A percentile compares a stretch with the other conserved stretches of the same genome.
phyloP scores from a whole-genome alignment of 768 basidiomycete species.

The Pleurotus tuoliensis region DNA sequence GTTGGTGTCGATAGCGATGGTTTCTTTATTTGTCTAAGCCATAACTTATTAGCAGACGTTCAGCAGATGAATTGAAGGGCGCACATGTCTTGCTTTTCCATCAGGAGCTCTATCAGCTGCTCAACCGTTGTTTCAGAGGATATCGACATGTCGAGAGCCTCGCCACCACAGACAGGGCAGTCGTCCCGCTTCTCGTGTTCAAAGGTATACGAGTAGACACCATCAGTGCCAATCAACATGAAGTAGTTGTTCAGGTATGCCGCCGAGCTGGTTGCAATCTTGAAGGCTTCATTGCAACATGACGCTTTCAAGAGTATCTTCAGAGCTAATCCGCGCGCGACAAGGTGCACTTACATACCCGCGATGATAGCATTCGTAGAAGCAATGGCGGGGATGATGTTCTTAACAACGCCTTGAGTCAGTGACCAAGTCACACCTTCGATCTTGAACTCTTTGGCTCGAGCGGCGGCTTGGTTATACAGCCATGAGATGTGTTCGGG shows the following conservation, averaged over 20 bases:
- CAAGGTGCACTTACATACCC: conserved; percentile 41
- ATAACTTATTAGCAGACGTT: conserved; percentile 8
- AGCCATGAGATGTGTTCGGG: conserved; percentile 97
- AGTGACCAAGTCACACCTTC: conserved; percentile 98
- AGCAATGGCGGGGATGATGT: conserved; percentile 98
- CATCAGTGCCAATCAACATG: conserved; percentile 96
- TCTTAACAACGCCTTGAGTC: conserved; percentile 99
- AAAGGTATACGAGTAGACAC: conserved; percentile 96
- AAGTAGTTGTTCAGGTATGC: conserved; percentile 97
- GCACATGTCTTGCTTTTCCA: conserved; percentile 88
- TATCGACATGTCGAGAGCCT: conserved; percentile 71
- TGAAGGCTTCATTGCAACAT: conserved; percentile 99
- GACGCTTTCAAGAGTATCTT: conserved; percentile 53
- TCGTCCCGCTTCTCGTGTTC: conserved; percentile 89
- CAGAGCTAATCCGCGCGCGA: neutral
- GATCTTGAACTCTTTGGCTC: conserved; percentile 93
- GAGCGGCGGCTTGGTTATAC: conserved; percentile 71
- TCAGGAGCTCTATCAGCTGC: conserved; percentile 79
- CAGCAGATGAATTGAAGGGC: conserved; percentile 21
- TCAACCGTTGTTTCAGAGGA: conserved; percentile 77
- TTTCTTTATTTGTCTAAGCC: conserved; percentile 87
- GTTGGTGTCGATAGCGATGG: conserved; percentile 82
- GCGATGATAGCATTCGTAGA: conserved; percentile 98
- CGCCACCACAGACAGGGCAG: conserved; percentile 97
- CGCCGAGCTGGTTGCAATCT: conserved; percentile 93